Evolutionary conservation across 768 basidiomycete species (phyloP).

Genomic region (Leccinellum luteum): DNA sequence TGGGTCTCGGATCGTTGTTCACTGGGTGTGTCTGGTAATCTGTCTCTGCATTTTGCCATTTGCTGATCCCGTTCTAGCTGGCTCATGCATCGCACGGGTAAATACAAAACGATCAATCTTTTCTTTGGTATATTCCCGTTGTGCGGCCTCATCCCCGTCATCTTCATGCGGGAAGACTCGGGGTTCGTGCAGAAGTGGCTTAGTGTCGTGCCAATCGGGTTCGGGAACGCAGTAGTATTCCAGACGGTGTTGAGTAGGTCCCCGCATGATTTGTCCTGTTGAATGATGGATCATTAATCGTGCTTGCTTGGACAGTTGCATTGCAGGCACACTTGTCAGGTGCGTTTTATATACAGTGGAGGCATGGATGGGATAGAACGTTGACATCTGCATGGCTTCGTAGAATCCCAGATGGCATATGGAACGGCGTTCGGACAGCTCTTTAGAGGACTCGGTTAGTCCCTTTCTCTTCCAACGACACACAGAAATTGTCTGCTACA

Average conservation of each 20-base stretch:
- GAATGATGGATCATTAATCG: background rate
- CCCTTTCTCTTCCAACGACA: background rate
- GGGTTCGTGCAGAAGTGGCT: constrained; percentile 22
- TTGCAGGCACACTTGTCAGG: constrained; percentile 8
- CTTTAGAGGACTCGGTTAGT: constrained; percentile 21
- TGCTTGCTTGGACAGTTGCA: background rate
- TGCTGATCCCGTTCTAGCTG: constrained; percentile 26
- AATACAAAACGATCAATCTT: constrained; percentile 46
- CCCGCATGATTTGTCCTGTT: background rate
- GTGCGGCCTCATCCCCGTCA: constrained; percentile 40
- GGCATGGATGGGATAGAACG: background rate
- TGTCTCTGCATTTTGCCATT: background rate
- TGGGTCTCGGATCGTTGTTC: constrained; percentile 50
- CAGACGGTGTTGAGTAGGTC: constrained; percentile 18
- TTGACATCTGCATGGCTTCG: background rate
- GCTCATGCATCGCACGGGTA: constrained; percentile 51
- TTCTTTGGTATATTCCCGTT: constrained; percentile 50
- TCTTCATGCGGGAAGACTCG: constrained; percentile 23
- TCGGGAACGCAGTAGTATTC: constrained; percentile 19
- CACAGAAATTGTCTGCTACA: background rate
- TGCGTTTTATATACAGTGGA: background rate
- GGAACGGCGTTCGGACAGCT: constrained; percentile 25
- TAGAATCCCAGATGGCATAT: constrained; percentile 21
- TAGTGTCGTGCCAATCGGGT: constrained; percentile 17
- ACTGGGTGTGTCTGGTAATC: constrained; percentile 34